These are phyloP conservation scores for Acanthamoeba culbertsoni DNA, from an alignment of 208 protist species.

Conservation along the genomic window DNA sequence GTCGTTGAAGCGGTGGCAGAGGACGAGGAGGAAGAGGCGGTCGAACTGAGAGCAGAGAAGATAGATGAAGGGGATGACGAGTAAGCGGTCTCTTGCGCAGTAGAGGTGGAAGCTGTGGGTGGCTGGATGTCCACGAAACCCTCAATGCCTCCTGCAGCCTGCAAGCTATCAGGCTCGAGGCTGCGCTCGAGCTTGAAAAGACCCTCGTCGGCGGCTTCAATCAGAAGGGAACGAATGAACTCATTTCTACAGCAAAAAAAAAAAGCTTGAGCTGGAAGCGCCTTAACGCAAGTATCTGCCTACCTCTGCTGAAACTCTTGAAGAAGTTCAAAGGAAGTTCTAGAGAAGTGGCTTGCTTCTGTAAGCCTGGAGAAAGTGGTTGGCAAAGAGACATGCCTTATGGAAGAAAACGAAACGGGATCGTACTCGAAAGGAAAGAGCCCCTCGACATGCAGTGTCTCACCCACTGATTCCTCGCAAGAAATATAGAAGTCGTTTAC, in stretches of 20 bases:
- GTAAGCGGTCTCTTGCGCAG: no score
- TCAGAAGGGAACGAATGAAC: not conserved
- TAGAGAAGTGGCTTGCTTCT: not conserved
- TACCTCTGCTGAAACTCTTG: constrained; percentile 9
- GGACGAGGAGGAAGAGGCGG: not conserved
- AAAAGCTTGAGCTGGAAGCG: not conserved
- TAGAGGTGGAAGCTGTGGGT: no score
- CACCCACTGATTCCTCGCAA: not conserved
- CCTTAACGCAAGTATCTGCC: not conserved
- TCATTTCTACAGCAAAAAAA: not conserved
- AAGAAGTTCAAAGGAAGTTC: not conserved
- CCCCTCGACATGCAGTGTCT: constrained; percentile 4
- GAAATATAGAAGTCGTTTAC: not conserved
- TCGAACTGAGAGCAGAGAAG: not conserved
- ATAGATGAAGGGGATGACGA: not conserved
- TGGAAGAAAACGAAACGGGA: not conserved
- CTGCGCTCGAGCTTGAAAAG: not conserved
- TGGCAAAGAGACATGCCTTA: not conserved
- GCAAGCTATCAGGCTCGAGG: not conserved
- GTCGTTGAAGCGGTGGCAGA: not conserved
- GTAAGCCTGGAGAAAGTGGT: not conserved
- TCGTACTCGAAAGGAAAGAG: constrained; percentile 27
- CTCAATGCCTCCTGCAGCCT: not conserved
- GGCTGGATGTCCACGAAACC: not conserved
- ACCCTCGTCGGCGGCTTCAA: not conserved